These are phyloP conservation scores for Phytophthora sp. DNA, from an alignment of 352 stramenopile species.

Conservation along the genomic window DNA sequence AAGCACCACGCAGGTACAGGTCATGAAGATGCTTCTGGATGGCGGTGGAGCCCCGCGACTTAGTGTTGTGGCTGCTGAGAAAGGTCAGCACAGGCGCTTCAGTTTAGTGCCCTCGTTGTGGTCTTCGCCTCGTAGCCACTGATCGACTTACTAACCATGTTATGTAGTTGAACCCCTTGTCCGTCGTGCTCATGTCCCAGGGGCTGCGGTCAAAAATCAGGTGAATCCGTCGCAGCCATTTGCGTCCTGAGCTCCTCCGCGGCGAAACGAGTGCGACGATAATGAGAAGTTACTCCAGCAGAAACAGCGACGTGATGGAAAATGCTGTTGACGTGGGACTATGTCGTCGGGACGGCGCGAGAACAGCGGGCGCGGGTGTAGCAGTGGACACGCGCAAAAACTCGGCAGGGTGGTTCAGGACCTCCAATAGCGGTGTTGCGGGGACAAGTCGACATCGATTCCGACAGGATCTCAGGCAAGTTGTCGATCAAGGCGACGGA, in stretches of 20 bases:
- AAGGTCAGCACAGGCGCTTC: conserved; percentile 5
- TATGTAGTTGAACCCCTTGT: too few species aligned
- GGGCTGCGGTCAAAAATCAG: conserved; percentile 9
- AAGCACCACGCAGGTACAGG: not conserved
- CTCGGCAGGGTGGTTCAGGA: too few species aligned
- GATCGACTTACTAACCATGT: conserved; percentile 12
- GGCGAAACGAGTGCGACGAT: conserved; percentile 32
- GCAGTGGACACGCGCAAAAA: too few species aligned
- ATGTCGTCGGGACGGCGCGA: not conserved
- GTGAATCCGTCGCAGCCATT: not conserved
- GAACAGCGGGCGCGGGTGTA: too few species aligned
- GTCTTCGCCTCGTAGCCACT: conserved; percentile 3
- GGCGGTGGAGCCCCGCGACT: not conserved
- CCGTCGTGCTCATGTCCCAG: conserved; percentile 28
- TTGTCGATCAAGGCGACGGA: conserved; percentile 4
- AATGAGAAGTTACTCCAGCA: conserved; percentile 19
- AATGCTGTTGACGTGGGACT: conserved; percentile 32
- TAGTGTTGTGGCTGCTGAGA: not conserved
- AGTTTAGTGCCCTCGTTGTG: too few species aligned
- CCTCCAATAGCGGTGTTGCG: too few species aligned
- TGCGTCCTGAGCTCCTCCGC: conserved; percentile 19
- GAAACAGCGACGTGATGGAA: conserved; percentile 21
- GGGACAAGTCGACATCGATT: not conserved
- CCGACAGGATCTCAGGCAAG: not conserved
- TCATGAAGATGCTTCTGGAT: conserved; percentile 8